Conservation (phyloP, 352 stramenopile genomes). For the Globisporangium solare region DNA sequence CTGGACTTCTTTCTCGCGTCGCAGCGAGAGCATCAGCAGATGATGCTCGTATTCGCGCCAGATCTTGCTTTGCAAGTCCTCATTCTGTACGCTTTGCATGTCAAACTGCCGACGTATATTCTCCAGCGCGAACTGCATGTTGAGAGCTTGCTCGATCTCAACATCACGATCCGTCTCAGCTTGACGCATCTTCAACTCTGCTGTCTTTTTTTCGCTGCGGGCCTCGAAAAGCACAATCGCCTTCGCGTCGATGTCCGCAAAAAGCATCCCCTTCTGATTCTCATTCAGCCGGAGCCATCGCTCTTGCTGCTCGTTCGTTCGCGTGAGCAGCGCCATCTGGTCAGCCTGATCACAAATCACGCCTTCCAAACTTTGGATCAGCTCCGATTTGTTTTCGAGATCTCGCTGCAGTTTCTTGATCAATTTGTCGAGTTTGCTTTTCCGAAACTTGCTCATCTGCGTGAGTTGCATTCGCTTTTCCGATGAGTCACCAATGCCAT, state of each 20-base stretch:
- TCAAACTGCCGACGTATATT: conserved; percentile 40
- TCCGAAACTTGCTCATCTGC: conserved; percentile 61
- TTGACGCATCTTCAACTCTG: conserved; percentile 25
- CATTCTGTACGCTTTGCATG: conserved; percentile 37
- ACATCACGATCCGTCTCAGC: conserved; percentile 41
- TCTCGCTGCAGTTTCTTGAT: conserved; percentile 60
- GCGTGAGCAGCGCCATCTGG: conserved; percentile 34
- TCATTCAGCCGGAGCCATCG: conserved; percentile 32
- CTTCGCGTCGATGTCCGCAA: conserved; percentile 40
- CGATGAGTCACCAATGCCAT: conserved; percentile 1
- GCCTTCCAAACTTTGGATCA: conserved; percentile 43
- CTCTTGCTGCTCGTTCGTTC: conserved; percentile 36
- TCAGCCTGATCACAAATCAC: conserved; percentile 55
- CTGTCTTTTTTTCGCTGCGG: conserved; percentile 13
- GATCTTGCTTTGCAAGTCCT: conserved; percentile 56
- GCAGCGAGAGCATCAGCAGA: conserved; percentile 52
- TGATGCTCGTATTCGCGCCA: conserved; percentile 57
- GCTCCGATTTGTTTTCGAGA: conserved; percentile 32
- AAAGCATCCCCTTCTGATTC: conserved; percentile 49
- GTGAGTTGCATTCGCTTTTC: conserved; percentile 25
- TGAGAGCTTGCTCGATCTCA: conserved; percentile 39
- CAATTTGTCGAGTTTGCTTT: conserved; percentile 60
- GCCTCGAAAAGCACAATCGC: conserved; percentile 18
- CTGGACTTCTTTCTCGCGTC: conserved; percentile 52
- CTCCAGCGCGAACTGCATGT: conserved; percentile 35